phyloP scores from a whole-genome alignment of 305 asterid genomes.

The Fraxinus sp. region DNA sequence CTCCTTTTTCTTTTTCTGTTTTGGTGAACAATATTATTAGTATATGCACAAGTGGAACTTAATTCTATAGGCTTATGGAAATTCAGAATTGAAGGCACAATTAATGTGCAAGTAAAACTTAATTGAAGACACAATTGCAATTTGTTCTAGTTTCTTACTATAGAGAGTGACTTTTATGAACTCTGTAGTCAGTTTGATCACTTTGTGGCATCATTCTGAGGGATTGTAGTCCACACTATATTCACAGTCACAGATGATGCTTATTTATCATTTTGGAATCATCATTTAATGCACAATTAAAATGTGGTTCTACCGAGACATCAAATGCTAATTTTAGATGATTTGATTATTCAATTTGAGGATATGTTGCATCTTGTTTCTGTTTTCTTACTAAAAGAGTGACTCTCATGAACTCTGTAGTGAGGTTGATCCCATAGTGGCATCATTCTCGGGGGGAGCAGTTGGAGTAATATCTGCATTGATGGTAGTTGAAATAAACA shows the following conservation, averaged over 20 bases:
- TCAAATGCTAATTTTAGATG: background rate
- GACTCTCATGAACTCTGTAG: slow-evolving; percentile 37
- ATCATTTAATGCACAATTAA: background rate
- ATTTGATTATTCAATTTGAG: background rate
- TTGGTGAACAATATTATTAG: background rate
- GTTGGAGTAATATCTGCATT: slow-evolving; percentile 93
- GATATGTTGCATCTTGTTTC: background rate
- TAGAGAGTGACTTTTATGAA: slow-evolving; percentile 9
- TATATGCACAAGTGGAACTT: background rate
- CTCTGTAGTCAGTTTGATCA: slow-evolving; percentile 77
- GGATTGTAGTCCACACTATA: slow-evolving; percentile 60
- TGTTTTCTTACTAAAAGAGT: slow-evolving; percentile 13
- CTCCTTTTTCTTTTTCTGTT: background rate
- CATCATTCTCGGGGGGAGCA: slow-evolving; percentile 99
- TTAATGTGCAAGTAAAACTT: too few relatives aligned
- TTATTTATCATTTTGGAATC: background rate
- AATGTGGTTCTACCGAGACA: background rate
- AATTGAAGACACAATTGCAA: background rate
- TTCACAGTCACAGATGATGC: background rate
- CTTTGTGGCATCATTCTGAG: slow-evolving; percentile 90
- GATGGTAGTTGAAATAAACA: slow-evolving; percentile 97
- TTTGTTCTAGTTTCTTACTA: background rate
- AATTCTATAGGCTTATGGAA: background rate
- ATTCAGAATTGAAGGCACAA: background rate
- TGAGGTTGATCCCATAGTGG: slow-evolving; percentile 92